Base-by-base conservation (phyloP, 2,329 filamentous ascomycete genomes). In the Sclerotinia subarctica region DNA sequence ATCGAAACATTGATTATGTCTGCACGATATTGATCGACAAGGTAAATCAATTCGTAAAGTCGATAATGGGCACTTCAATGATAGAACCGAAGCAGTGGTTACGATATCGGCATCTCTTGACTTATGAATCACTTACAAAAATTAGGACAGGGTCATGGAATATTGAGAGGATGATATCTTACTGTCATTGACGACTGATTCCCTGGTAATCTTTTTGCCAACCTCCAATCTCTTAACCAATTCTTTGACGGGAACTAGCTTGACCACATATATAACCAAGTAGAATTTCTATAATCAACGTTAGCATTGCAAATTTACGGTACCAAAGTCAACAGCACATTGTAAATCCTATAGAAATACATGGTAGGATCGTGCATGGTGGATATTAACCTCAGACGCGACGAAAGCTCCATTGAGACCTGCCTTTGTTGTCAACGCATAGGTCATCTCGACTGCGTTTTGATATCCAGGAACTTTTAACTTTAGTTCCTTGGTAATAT, bases 1-100 rank as follows among this genome's bases (percentile, higher is more conserved):
- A 78, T 99, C 95, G 74, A 98, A 99, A 77, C 95, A 99, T 77
- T 96, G 93, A 35, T 95, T 91, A 78, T 99, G 95, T 3, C 87
- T 90, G 80, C 95, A 99, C 46, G 88, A 80, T 3, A 88, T 84
- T 5, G 92, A 92, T 46, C 95, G 89, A 73, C 93, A 93, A 0
- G 95, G 95, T 21, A 91, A 83, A 11, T 85, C 84, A 47, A 99
- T 90, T 69, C 94, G 86, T 78, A 93, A 86, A 47, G 93, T 96
- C 3, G 93, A 96, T 44, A 98, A 82, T 0, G 95, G 95, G 76
- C 96, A 97, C 78, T 96, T 97, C 15, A 99, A 82, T 15, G 94
- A 97, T 80, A 99, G 86, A 54, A 95, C 89, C 65, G 90, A 90
- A 1, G 94, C 96, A 2, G 91, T 96, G 0, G 94, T 89, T 68